Conservation (phyloP, 495 filamentous ascomycete species). For the Daldinia vernicosa region DNA sequence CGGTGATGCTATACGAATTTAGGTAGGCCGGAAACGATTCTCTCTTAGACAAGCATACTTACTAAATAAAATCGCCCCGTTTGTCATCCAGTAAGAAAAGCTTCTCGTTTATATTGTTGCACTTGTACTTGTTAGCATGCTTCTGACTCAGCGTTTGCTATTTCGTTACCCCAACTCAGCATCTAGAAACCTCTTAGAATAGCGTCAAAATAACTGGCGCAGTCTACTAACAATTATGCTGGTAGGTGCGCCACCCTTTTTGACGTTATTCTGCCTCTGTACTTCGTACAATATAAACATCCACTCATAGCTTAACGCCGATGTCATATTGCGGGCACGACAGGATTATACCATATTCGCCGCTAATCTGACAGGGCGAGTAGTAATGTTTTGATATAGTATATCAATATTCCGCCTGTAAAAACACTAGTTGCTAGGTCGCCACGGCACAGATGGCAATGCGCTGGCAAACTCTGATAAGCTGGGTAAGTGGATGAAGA, state of each 20-base stretch:
- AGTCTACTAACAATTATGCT: no score
- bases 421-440: slow-evolving; percentile 12
- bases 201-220: no score
- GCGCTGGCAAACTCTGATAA: slow-evolving; percentile 40
- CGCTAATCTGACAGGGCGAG: not conserved
- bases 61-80: not conserved
- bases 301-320: slow-evolving; percentile 24
- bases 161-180: slow-evolving; percentile 1
- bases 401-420: slow-evolving; percentile 2
- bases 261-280: no score
- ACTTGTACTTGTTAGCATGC: not conserved
- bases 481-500: slow-evolving; percentile 7
- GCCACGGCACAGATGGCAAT: slow-evolving; percentile 28
- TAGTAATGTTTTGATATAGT: not conserved
- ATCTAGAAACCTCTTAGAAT: not conserved
- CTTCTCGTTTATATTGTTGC: not conserved
- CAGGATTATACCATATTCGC: not conserved
- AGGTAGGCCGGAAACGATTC: not conserved
- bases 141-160: slow-evolving; percentile 30
- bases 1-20: slow-evolving; percentile 7
- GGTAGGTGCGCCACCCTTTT: no score
- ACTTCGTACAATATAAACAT: slow-evolving; percentile 8
- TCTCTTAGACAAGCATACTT: not conserved
- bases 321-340: slow-evolving; percentile 25
- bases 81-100: not conserved